Evolutionary conservation across 129 eudicot species (phyloP), one percentile per base, ranked within the genome.

Genomic region (Chrysanthemum lavandulifolium): DNA sequence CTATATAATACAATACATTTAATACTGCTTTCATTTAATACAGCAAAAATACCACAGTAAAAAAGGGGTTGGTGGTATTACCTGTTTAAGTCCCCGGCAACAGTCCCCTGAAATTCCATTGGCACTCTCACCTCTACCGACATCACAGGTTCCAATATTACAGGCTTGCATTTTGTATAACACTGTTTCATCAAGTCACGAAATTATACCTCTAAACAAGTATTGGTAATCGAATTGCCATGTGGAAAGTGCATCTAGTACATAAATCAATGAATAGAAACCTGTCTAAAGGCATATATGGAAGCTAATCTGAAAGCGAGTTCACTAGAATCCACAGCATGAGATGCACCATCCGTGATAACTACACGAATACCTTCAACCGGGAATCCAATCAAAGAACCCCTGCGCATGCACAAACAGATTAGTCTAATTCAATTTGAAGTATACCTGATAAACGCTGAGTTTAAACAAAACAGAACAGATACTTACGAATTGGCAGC

Each of bases 311-410:
- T 95, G 79, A 95, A 95, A 73, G 99, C 99, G 67, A 95, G 99
- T 82, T 95, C 99, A 88, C 97, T 95, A 51, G 99, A 95, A 88
- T 95, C 99, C 80, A 95, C 99, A 51, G 94, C 81, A 82, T 95
- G 99, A 55, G 99, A 75, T 63, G 91, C 86, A 52, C 99, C 99
- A 75, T 95, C 99, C 7, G 93, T 95, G 73, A 95, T 75, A 59
- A 81, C 91, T 43, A 95, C 76, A 27, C 89, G 96, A 2, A 91
- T 77, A 67, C 88, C 84, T 73, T 95, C 99, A 70, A 95, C 99
- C 45, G 99, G 99, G 75, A 84, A 88, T 65, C 99, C 99, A 81
- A 95, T 95, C 68, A 95, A 84, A 18, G 99, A 84, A 48, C 99
- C 99, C 74, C 99, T 95, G 89, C 61, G 67, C 53, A 79, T 18